Evolutionary conservation across 495 filamentous ascomycete species (phyloP).

Genomic region (Collariella sp.): DNA sequence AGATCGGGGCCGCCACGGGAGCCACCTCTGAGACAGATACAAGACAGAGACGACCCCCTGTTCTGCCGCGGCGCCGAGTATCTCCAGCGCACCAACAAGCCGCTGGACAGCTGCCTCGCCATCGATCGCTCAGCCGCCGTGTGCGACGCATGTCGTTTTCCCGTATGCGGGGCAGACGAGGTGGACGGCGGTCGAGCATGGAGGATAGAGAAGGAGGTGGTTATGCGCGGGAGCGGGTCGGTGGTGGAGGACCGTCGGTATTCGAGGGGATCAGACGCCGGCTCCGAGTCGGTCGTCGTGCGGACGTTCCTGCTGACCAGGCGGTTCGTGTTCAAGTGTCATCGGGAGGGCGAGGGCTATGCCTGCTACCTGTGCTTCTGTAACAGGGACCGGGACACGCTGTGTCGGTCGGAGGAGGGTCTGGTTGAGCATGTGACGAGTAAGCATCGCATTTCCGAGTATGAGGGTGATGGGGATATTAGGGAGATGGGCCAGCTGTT

Average conservation of each 20-base stretch:
- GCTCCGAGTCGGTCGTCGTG: slow-evolving; percentile 16
- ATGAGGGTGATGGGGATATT: slow-evolving; percentile 25
- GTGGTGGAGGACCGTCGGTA: neutral
- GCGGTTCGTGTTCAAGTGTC: slow-evolving; percentile 31
- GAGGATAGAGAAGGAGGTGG: slow-evolving; percentile 26
- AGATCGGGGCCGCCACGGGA: neutral
- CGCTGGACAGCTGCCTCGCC: neutral
- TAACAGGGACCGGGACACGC: slow-evolving; percentile 23
- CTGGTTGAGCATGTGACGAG: slow-evolving; percentile 25
- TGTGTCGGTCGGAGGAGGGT: slow-evolving; percentile 20
- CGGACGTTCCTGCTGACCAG: slow-evolving; percentile 23
- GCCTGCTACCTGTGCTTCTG: slow-evolving; percentile 26
- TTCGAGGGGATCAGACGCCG: neutral
- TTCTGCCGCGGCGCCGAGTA: slow-evolving; percentile 26
- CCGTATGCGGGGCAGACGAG: slow-evolving; percentile 1
- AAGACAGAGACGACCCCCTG: slow-evolving; percentile 12
- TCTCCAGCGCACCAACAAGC: slow-evolving; percentile 15
- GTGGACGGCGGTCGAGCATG: slow-evolving; percentile 11
- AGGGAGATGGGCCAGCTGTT: slow-evolving; percentile 12
- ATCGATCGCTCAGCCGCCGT: neutral
- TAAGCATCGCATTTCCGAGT: slow-evolving; percentile 24
- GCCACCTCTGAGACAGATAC: neutral
- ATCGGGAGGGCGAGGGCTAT: slow-evolving; percentile 24
- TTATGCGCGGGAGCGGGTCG: neutral
- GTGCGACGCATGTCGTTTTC: slow-evolving; percentile 19